Conservation (phyloP, 83 land plant genomes). For the Thuja plicata region DNA sequence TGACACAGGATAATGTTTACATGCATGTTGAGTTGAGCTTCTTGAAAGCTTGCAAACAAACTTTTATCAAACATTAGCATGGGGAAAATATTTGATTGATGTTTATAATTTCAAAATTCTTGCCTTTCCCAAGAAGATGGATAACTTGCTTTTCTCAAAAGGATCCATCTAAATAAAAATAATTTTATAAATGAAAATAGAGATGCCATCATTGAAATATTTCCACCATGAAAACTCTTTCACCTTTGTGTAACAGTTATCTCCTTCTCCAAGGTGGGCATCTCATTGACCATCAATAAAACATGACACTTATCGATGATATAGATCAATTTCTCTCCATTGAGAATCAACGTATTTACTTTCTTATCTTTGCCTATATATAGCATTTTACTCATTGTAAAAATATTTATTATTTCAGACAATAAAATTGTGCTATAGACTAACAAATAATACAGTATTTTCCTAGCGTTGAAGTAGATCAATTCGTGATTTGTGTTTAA, state of each 20-base stretch:
- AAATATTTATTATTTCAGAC: not conserved
- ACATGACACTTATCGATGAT: not conserved
- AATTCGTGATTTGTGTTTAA: too few relatives aligned
- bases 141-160: slow-evolving; percentile 1
- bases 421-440: not conserved
- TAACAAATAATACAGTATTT: not conserved
- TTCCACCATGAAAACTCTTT: not conserved
- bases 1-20: not conserved
- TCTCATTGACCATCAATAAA: not conserved
- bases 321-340: not conserved
- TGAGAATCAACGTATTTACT: not conserved
- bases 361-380: not conserved
- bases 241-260: not conserved
- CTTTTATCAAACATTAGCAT: not conserved
- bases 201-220: not conserved
- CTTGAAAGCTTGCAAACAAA: not conserved
- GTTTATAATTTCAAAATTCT: not conserved
- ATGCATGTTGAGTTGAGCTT: not conserved
- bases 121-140: not conserved
- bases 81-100: not conserved
- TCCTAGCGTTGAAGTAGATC: too few relatives aligned
- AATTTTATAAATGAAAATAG: not conserved
- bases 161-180: not conserved
- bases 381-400: not conserved
- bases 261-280: not conserved